Evolutionary conservation across 192 early-diverging fungal species (phyloP).

Genomic region (Coemansia sp.): DNA sequence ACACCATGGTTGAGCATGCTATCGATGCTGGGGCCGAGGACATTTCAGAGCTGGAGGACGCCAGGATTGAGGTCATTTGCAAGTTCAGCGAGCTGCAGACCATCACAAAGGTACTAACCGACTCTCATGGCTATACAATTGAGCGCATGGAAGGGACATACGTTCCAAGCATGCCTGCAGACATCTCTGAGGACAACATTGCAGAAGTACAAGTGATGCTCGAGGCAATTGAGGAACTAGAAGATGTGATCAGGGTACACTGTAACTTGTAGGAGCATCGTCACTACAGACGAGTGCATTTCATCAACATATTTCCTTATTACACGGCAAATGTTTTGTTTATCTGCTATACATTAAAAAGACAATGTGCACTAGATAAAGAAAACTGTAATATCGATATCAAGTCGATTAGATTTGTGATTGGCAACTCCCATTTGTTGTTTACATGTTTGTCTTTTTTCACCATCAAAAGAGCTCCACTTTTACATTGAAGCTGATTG

Average conservation of each 20-base stretch:
- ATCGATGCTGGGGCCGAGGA: constrained; percentile 66
- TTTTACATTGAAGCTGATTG: no score
- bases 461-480: no score
- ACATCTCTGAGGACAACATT: constrained; percentile 49
- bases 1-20: constrained; percentile 62
- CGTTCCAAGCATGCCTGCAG: constrained; percentile 52
- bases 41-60: constrained; percentile 57
- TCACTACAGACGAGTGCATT: neutral
- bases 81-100: constrained; percentile 54
- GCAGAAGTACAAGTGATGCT: constrained; percentile 58
- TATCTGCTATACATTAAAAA: no score
- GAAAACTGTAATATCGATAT: no score
- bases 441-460: no score
- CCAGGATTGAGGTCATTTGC: constrained; percentile 62
- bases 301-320: no score
- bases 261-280: constrained; percentile 27
- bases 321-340: no score
- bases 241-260: constrained; percentile 67
- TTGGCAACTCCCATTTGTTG: no score
- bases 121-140: constrained; percentile 57
- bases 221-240: constrained; percentile 61
- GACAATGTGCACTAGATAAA: no score
- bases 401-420: no score
- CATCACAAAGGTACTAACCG: constrained; percentile 52
- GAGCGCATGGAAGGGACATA: constrained; percentile 62